Evolutionary conservation across 257 asterid species (phyloP).

Genomic region (Asclepias syriaca): DNA sequence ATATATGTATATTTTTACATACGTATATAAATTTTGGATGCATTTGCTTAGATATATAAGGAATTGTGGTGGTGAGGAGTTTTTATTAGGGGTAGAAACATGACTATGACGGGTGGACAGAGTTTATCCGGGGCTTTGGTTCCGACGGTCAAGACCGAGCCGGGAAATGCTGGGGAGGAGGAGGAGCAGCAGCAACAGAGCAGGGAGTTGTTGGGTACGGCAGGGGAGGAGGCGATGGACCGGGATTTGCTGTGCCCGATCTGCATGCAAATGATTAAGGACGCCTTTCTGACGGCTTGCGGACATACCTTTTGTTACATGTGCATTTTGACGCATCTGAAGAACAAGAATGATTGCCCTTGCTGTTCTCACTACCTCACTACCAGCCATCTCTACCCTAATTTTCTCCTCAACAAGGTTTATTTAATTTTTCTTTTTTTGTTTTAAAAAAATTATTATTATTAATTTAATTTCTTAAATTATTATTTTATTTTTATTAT

Average conservation of each 20-base stretch:
- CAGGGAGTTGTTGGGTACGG: neutral
- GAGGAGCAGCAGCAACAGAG: conserved; percentile 14
- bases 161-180: conserved; percentile 23
- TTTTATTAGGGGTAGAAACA: neutral
- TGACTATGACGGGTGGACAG: conserved; percentile 18
- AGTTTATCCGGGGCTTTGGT: conserved; percentile 49
- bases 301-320: conserved; percentile 94
- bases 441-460: too few relatives aligned
- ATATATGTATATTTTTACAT: neutral
- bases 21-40: neutral
- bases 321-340: conserved; percentile 81
- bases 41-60: neutral
- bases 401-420: conserved; percentile 90
- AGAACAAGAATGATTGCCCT: conserved; percentile 87
- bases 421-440: neutral
- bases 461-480: conserved; percentile 15
- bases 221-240: conserved; percentile 33
- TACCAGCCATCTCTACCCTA: conserved; percentile 61
- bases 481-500: neutral
- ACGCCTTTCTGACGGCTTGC: conserved; percentile 76
- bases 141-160: conserved; percentile 50
- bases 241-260: conserved; percentile 83
- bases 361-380: conserved; percentile 78
- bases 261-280: conserved; percentile 87
- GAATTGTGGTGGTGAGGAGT: neutral